phyloP scores from a whole-genome alignment of 2,329 filamentous ascomycete species.

The Macroventuria anomochaeta region DNA sequence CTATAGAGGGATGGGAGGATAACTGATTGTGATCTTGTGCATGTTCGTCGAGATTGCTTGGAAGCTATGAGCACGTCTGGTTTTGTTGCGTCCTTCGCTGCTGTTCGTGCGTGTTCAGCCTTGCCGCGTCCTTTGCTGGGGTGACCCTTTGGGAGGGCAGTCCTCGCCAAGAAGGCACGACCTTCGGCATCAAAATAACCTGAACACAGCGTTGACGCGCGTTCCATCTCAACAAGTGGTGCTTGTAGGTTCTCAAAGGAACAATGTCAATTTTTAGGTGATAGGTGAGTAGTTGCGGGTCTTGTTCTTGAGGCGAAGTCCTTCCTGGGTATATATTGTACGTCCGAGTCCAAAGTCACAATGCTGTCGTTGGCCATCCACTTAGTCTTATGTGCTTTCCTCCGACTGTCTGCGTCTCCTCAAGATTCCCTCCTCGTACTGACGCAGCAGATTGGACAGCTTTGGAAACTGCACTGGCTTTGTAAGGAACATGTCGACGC shows the following conservation, averaged over 20 bases:
- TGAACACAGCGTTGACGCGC: neutral
- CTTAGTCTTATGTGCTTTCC: neutral
- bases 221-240: neutral
- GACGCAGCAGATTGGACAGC: constrained; percentile 11
- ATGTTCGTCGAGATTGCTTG: neutral
- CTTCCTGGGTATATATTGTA: neutral
- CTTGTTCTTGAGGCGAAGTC: neutral
- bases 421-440: constrained; percentile 6
- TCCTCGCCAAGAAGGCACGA: neutral
- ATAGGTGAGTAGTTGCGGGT: neutral
- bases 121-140: neutral
- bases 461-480: constrained; percentile 31
- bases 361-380: neutral
- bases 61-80: neutral
- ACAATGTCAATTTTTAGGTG: neutral
- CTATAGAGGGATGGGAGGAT: neutral
- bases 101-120: neutral
- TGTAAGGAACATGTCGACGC: constrained; percentile 29
- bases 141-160: neutral
- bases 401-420: neutral
- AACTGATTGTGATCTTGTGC: neutral
- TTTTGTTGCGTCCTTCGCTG: neutral
- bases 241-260: too few species aligned
- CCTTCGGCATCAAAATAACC: neutral
- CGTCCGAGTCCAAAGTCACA: neutral